Base-by-base conservation (phyloP, 345 rosid genomes). In the Excoecaria cochinchinensis region DNA sequence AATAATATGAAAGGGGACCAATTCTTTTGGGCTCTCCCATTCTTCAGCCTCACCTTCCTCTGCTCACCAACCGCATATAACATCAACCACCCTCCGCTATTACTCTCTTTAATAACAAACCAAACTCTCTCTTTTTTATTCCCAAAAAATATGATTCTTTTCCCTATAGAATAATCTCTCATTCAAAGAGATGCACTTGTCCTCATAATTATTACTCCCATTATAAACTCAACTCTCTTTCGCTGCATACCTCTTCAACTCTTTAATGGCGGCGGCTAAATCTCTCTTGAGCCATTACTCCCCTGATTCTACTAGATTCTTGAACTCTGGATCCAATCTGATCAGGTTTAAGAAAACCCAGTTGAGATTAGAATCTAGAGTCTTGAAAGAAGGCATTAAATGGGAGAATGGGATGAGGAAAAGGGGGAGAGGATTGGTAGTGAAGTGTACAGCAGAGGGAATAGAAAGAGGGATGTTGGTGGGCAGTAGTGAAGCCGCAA, bases 371-470 rank as follows among this genome's bases (percentile, higher is more conserved):
- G 79, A 48, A n/a, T 80, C 72, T 0, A 53, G 22, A 22, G 1
- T 48, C 70, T 14, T 61, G 16, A 1, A 10, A 8, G 68, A 77
- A 8, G 63, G 59, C 62, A 63, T 53, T 5, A 58, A 3, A 68
- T 8, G 46, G 68, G 72, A 36, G 0, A 59, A 22, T 59, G 63
- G 38, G 11, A 38, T 31, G 50, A 31, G 52, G 31, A 48, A 77
- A 74, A 47, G 75, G 47, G 55, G 74, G 22, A 21, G 51, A 64
- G 53, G 67, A 11, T 46, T n/a, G 13, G 53, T 22, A 66, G 84
- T 79, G 63, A 76, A 72, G 86, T 88, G 97, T 53, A 82, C 94
- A 75, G 93, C 96, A 74, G 97, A 90, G 78, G 91, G 97, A n/a
- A 81, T 87, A 67, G 89, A 84, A 79, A 86, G 83, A 64, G 77